Percentiles rank a stretch among this genome's conserved stretches.
Evolutionary conservation across 768 basidiomycete genomes (phyloP).

Genomic region (Naganishia vaughanmartiniae): DNA sequence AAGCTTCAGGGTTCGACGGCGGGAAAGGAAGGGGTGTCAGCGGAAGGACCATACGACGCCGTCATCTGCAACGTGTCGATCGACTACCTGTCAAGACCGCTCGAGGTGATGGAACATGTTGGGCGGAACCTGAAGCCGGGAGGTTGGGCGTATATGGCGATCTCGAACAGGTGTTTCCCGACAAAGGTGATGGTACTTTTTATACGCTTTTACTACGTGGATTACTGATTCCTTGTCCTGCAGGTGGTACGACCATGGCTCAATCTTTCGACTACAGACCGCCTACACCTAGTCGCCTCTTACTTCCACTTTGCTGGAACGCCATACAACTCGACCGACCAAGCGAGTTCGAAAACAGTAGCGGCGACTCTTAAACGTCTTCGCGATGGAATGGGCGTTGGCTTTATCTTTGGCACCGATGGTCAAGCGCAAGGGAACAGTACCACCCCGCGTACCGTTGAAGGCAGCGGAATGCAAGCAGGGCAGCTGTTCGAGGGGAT

Average conservation of each 20-base stretch:
- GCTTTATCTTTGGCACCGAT: neutral
- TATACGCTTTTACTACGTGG: neutral
- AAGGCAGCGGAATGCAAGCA: neutral
- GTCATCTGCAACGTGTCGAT: conserved; percentile 41
- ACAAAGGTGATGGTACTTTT: conserved; percentile 33
- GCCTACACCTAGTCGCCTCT: conserved; percentile 37
- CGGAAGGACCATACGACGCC: conserved; percentile 30
- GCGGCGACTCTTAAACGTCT: conserved; percentile 22
- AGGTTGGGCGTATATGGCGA: conserved; percentile 34
- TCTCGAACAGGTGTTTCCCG: conserved; percentile 42
- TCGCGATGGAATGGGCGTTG: conserved; percentile 8
- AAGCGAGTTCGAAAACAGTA: conserved; percentile 29
- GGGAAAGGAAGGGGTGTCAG: neutral
- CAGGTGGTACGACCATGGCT: conserved; percentile 35
- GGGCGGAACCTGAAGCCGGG: conserved; percentile 21
- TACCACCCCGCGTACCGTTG: neutral
- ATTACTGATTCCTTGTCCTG: conserved; percentile 1
- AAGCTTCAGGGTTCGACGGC: neutral
- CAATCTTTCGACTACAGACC: conserved; percentile 33
- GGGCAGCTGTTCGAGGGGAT: conserved; percentile 23
- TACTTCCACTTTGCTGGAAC: conserved; percentile 38
- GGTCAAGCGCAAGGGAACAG: neutral
- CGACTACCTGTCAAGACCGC: conserved; percentile 39
- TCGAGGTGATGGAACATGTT: conserved; percentile 33
- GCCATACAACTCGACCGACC: conserved; percentile 13